A percentile compares a stretch with the other conserved stretches of the same genome.
These are phyloP conservation scores for Tolypocladium capitatum DNA, from an alignment of 2,329 filamentous ascomycete genomes.

Conservation along the genomic window DNA sequence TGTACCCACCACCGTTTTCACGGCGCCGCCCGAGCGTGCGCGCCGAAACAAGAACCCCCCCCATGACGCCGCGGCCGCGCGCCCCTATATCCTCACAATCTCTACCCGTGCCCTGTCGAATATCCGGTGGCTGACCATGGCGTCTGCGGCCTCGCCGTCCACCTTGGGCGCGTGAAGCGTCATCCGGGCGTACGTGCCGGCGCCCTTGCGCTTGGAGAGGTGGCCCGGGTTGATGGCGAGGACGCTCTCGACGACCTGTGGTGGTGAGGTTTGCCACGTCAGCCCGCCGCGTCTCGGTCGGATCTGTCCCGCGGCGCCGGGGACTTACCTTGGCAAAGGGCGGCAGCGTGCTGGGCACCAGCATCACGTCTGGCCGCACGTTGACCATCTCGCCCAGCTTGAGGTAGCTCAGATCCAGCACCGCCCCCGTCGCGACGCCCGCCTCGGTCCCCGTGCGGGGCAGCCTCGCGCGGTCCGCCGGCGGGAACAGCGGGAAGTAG, in stretches of 20 bases:
- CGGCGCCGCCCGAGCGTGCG: not conserved
- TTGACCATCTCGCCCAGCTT: slow-evolving; percentile 87
- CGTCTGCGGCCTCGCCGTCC: slow-evolving; percentile 42
- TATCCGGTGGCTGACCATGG: slow-evolving; percentile 57
- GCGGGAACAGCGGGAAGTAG: slow-evolving; percentile 82
- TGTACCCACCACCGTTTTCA: not conserved
- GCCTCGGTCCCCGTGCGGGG: slow-evolving; percentile 50
- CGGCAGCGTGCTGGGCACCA: slow-evolving; percentile 70
- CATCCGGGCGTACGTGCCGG: slow-evolving; percentile 78
- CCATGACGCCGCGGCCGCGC: not conserved
- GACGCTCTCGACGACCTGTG: slow-evolving; percentile 77
- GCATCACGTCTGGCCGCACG: slow-evolving; percentile 69
- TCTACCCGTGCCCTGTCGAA: slow-evolving; percentile 79
- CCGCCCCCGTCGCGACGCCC: slow-evolving; percentile 55
- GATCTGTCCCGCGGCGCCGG: not conserved
- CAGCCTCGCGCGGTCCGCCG: slow-evolving; percentile 53
- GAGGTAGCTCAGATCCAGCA: slow-evolving; percentile 71
- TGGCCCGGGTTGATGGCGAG: slow-evolving; percentile 83
- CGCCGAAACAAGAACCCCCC: not conserved
- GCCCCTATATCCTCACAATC: slow-evolving; percentile 57
- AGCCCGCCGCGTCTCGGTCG: not conserved
- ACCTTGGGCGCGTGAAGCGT: slow-evolving; percentile 53
- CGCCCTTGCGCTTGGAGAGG: slow-evolving; percentile 68
- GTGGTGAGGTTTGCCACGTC: slow-evolving; percentile 4
- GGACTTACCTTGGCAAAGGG: slow-evolving; percentile 71